Base-by-base conservation (phyloP, 805 yeast genomes). In the Crinitomyces ghanaensis region DNA sequence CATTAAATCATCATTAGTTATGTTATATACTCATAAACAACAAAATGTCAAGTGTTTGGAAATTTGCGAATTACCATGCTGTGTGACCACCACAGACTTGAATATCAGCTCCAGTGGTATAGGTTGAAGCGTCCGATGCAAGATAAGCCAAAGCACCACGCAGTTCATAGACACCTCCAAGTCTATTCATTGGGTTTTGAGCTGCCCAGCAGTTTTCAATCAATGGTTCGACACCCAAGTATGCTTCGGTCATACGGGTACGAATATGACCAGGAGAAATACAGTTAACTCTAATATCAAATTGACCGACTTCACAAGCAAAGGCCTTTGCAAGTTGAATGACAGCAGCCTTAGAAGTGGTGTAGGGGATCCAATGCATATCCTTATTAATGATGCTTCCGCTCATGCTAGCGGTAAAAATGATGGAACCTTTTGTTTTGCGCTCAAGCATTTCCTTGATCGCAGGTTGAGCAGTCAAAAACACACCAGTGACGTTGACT, bases 401-500 rank as follows among this genome's bases (percentile, higher is more conserved):
- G 13, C 83, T 73, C 76, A 81, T 80, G 17, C 86, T 77, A 1
- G 83, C 82, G 2, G 88, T 81, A 50, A 77, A 63, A 38, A 81
- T 70, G 42, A 80, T 63, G 2, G 83, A 74, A 16, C 91, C 91
- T 31, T 56, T 56, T 4, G 73, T 72, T 42, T 76, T 76, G 2
- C 42, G 31, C 24, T 68, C 68, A 60, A 80, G 78, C 40, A 77
- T 63, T 41, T 62, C 62, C 22, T 85, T 60, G 33, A 74, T 86
- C 15, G 74, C 69, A 19, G 71, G 63, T 56, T 74, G 74, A 31
- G 85, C 76, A 45, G 83, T 69, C 50, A 74, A 71, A 55, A 74
- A 80, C 19, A 77, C 76, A 2, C 84, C 80, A 44, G 74, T 72
- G 36, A 81, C 63, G 50, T 81, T 82, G 32, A 80, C 72, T 41